Evolutionary conservation across 768 basidiomycete genomes (phyloP).

Genomic region (Rhodotorula graminis): DNA sequence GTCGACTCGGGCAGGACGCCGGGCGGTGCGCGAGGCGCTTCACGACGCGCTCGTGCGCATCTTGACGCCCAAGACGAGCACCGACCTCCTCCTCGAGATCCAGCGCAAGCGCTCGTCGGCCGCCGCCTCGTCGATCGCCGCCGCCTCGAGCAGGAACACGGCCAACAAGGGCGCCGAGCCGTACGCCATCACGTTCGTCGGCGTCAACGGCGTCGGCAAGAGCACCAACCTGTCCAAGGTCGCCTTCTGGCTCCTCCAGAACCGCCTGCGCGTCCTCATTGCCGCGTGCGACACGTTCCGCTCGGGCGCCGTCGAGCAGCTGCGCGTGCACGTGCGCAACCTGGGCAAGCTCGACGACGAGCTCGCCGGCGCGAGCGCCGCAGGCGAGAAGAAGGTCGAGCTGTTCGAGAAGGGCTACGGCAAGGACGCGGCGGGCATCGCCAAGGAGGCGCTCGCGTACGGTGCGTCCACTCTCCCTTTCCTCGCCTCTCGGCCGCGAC

Average conservation of each 20-base stretch:
- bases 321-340: slow-evolving; percentile 93
- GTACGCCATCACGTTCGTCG: slow-evolving; percentile 92
- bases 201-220: slow-evolving; percentile 98
- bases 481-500: not conserved
- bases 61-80: slow-evolving; percentile 91
- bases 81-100: slow-evolving; percentile 90
- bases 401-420: slow-evolving; percentile 95
- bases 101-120: slow-evolving; percentile 63
- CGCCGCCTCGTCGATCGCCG: slow-evolving; percentile 55
- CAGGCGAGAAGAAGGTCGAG: slow-evolving; percentile 59
- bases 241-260: slow-evolving; percentile 98
- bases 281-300: slow-evolving; percentile 98
- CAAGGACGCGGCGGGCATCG: slow-evolving; percentile 97
- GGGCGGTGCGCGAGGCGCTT: slow-evolving; percentile 65
- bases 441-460: slow-evolving; percentile 85
- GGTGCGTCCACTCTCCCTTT: slow-evolving; percentile 54
- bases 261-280: slow-evolving; percentile 83
- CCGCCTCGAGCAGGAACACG: not conserved
- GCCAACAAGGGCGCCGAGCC: slow-evolving; percentile 54
- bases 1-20: not conserved
- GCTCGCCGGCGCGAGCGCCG: slow-evolving; percentile 51
- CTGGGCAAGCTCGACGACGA: slow-evolving; percentile 70
- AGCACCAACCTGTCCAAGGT: slow-evolving; percentile 97
- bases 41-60: slow-evolving; percentile 85
- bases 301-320: slow-evolving; percentile 92